Evolutionary conservation across 73 alveolate species (phyloP), one percentile per base, ranked within the genome.

Genomic region (Blepharisma japonicum): DNA sequence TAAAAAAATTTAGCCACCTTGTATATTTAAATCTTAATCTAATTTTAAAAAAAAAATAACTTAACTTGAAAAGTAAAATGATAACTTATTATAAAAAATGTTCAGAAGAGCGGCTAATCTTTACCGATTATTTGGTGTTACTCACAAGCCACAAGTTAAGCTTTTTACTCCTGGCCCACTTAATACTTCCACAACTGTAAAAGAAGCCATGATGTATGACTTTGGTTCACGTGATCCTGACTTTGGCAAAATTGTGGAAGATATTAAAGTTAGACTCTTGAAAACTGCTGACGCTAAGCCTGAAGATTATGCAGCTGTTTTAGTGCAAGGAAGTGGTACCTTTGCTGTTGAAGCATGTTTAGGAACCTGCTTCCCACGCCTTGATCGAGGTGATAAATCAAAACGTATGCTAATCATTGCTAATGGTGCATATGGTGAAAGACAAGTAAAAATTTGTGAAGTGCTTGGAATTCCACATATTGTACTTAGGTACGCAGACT

Each of bases 271-370:
- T 6, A 80, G 55, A 23, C 56, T 87, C 32, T 84, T 87, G 51
- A 70, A 85, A 46, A 21, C 79, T 45, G 67, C 86, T 11, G 53
- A 70, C 38, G 88, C 79, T 9, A 48, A 54, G 5, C 25, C 32
- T 9, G 56, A 86, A 68, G 86, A 87, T 9, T 85, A 85, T 51
- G 83, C 78, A 45, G 55, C 86, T 18, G 82, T 87, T 27, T 72
- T 87, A n/a, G 83, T 87, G 7, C 88, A 87, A 85, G 94, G 94
- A 47, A 85, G 92, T 50, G 94, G 94, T 32, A 87, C 92, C 14
- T 87, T 72, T 68, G 94, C 91, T 6, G 77, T 85, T 21, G 94
- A 87, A 79, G 94, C 92, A 6, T 72, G 86, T 4, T 71, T 87
- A 7, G 68, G 78, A 8, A 79, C 89, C 45, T 51, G 49, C 21